Base-by-base conservation (phyloP, 768 basidiomycete species). In the Phanerochaete sordida region DNA sequence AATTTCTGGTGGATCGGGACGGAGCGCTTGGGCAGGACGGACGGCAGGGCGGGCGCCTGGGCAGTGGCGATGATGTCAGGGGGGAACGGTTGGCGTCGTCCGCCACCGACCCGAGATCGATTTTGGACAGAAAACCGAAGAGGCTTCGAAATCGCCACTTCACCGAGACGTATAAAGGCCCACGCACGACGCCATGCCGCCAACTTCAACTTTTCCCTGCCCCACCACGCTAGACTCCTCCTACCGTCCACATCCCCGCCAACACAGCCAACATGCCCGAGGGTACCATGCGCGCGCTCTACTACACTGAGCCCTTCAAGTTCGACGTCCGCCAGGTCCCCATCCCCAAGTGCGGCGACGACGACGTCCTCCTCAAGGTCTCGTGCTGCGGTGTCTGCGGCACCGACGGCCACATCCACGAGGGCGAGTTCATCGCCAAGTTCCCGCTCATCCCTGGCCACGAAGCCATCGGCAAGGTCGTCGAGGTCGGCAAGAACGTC, bases 401-500 rank as follows among this genome's bases (percentile, higher is more conserved):
- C 45, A 90, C 87, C 13, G 88, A 90, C 68, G 84, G 75, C 67
- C 86, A 78, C 65, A 82, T 84, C 56, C 78, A 81, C 68, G 74
- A 75, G 72, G 87, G 87, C 64, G 84, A 88, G 70, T 89, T 88
- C 67, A 85, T 87, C 64, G 77, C 83, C n/a, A 77, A 81, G 66
- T 88, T 88, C 70, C 87, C 87, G 21, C 77, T 91, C 44, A 87
- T 90, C 59, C 87, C 90, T 12, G 86, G 88, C 1, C 87, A 90
- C 64, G 88, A 89, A 74, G 82, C 82, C 43, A 85, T 96, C 35
- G 93, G 93, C 4, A 75, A 74, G 9, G 76, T 93, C 56, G 84
- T 88, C 27, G 84, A 86, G 62, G 77, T 90, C 66, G 93, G 93
- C 24, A 88, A 87, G 76, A 83, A 91, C 60, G 93, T 95, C 49